Base-by-base conservation (phyloP, 163 green algal genomes). In the Trebouxiophyceae sp. region DNA sequence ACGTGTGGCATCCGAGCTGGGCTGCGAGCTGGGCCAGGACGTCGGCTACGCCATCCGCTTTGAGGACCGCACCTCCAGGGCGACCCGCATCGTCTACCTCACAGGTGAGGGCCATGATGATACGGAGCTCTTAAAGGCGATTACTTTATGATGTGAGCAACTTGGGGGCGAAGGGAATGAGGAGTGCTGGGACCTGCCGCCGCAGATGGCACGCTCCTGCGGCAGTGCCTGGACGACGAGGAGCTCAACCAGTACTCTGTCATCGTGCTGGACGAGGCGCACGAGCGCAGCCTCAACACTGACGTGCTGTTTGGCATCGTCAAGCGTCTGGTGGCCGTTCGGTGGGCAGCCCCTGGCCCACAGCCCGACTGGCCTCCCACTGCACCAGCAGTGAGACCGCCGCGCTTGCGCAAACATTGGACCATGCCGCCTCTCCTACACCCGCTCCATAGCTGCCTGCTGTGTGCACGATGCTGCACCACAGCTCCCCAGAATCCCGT, bases 251-350 rank as follows among this genome's bases (percentile, higher is more conserved):
- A 76, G 54, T 96, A 96, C 70, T 82, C 79, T 33, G 84, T 95
- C n/a, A 76, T 96, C 23, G 81, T 97, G 23, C 73, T 98, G 59
- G 93, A 98, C 69, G 93, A 99, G 77, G 93, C 93, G 4, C 93
- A 98, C 75, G 93, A 98, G 79, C 84, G 93, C 47, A 91, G 76
- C 65, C 76, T 98, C 28, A 96, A 96, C 81, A 97, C 93, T 19
- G 93, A 98, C 82, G 90, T 98, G 66, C 84, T 98, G 28, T 95
- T 98, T 77, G 93, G 90, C 5, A 68, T 97, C 39, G 76, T 86
- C 33, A 93, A 92, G 66, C 55, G 67, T 23, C 77, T 95, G 55
- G 73, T n/a, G n/a, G n/a, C n/a, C n/a, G n/a, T n/a, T n/a, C n/a
- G n/a, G n/a, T n/a, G n/a, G n/a, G n/a, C n/a, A n/a, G n/a, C n/a